Evolutionary conservation across 2,329 filamentous ascomycete genomes (phyloP).

Genomic region (Aureobasidium pullulans): DNA sequence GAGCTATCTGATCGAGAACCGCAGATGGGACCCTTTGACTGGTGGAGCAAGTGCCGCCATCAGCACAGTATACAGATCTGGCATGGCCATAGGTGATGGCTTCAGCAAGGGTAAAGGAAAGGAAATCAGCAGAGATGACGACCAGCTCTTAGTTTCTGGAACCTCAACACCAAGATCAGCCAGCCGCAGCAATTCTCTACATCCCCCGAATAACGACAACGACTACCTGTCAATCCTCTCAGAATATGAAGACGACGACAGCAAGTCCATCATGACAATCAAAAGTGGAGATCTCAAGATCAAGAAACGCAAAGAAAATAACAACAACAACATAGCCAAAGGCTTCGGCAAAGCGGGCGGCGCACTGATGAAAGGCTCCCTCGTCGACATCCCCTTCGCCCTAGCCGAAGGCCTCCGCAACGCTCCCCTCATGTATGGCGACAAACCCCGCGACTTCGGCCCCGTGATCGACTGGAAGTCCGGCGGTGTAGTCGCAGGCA

Average conservation of each 20-base stretch:
- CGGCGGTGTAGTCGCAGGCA: conserved; percentile 33
- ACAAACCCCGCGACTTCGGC: conserved; percentile 46
- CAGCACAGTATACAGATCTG: background rate
- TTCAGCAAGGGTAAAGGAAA: background rate
- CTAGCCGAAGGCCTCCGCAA: conserved; percentile 64
- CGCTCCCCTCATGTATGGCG: conserved; percentile 60
- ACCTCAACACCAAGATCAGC: background rate
- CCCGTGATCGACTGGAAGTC: conserved; percentile 58
- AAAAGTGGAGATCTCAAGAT: background rate
- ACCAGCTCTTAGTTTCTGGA: background rate
- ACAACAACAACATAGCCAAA: background rate
- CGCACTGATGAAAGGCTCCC: background rate
- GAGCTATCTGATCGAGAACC: background rate
- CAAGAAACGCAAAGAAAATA: background rate
- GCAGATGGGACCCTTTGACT: background rate
- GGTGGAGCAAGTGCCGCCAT: background rate
- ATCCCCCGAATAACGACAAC: background rate
- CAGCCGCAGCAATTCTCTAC: background rate
- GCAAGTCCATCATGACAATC: background rate
- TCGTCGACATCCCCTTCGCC: background rate
- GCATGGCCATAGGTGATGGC: background rate
- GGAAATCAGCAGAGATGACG: background rate
- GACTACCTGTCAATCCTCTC: background rate
- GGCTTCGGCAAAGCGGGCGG: background rate
- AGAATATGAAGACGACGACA: conserved; percentile 15